Evolutionary conservation across 768 basidiomycete genomes (phyloP).

Genomic region (Serendipita sp.): DNA sequence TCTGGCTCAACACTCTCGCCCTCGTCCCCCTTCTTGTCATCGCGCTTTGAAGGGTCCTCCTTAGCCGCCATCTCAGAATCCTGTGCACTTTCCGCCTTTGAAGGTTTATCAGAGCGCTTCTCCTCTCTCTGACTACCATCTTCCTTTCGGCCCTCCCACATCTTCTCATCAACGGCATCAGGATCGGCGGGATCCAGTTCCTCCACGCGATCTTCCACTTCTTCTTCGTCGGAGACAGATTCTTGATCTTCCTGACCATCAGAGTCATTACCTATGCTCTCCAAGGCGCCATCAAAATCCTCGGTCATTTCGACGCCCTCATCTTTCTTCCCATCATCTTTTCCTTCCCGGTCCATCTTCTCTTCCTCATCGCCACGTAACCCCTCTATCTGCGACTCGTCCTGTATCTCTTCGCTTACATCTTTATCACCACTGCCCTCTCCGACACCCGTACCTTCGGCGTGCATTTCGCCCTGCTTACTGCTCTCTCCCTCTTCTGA

Average conservation of each 20-base stretch:
- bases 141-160: slow-evolving; percentile 82
- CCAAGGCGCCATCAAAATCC: slow-evolving; percentile 75
- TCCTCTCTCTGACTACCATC: slow-evolving; percentile 27
- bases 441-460: slow-evolving; percentile 75
- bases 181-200: slow-evolving; percentile 74
- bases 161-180: slow-evolving; percentile 79
- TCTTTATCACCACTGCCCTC: slow-evolving; percentile 75
- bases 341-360: slow-evolving; percentile 28
- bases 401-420: slow-evolving; percentile 87
- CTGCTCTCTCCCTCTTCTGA: slow-evolving; percentile 48
- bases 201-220: slow-evolving; percentile 71
- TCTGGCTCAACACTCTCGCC: slow-evolving; percentile 13
- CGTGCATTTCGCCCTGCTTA: slow-evolving; percentile 21
- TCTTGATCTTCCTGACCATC: slow-evolving; percentile 35
- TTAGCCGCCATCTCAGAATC: slow-evolving; percentile 67
- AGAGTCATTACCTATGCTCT: slow-evolving; percentile 49
- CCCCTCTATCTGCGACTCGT: slow-evolving; percentile 94
- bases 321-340: slow-evolving; percentile 25
- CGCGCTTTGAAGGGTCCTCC: slow-evolving; percentile 36
- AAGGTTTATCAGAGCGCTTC: slow-evolving; percentile 14
- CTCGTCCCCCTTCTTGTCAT: slow-evolving; percentile 17
- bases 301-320: slow-evolving; percentile 68
- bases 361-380: slow-evolving; percentile 40
- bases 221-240: slow-evolving; percentile 38
- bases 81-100: slow-evolving; percentile 30